Evolutionary conservation across 371 early-diverging fungal genomes (phyloP).

Genomic region (Rhizopus arrhizus): DNA sequence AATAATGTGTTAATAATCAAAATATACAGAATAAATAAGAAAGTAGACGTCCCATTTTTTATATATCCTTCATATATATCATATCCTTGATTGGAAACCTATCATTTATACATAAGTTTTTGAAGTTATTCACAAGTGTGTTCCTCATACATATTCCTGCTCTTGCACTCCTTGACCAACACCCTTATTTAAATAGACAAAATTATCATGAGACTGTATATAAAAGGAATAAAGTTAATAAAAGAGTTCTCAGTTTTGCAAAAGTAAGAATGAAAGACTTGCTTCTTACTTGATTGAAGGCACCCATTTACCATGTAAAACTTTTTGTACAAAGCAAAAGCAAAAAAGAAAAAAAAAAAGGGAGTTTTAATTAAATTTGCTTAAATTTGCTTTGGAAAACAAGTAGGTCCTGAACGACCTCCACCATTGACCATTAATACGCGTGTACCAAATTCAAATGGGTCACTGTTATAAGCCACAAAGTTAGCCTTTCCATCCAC

Average conservation of each 20-base stretch:
- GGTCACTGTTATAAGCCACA: conserved; percentile 58
- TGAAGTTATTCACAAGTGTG: too few species aligned
- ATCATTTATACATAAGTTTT: neutral
- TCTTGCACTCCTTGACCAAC: neutral
- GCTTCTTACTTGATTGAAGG: too few species aligned
- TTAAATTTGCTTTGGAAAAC: conserved; percentile 43
- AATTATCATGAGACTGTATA: neutral
- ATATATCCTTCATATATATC: too few species aligned
- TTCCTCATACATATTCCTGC: neutral
- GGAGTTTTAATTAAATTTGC: neutral
- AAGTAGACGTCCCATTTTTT: neutral
- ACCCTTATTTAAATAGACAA: neutral
- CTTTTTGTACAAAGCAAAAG: too few species aligned
- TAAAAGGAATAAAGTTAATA: too few species aligned
- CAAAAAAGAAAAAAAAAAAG: neutral
- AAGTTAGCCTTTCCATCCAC: conserved; percentile 42
- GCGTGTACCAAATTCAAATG: conserved; percentile 63
- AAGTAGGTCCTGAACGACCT: conserved; percentile 48
- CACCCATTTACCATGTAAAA: too few species aligned
- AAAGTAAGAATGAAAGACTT: too few species aligned
- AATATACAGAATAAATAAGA: too few species aligned
- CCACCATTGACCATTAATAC: conserved; percentile 60
- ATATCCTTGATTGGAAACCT: neutral
- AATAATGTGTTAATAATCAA: too few species aligned
- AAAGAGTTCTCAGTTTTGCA: too few species aligned